Percentiles rank a stretch among this genome's conserved stretches.
Evolutionary conservation across 2,329 filamentous ascomycete genomes (phyloP).

Genomic region (Microascus cirrosus): DNA sequence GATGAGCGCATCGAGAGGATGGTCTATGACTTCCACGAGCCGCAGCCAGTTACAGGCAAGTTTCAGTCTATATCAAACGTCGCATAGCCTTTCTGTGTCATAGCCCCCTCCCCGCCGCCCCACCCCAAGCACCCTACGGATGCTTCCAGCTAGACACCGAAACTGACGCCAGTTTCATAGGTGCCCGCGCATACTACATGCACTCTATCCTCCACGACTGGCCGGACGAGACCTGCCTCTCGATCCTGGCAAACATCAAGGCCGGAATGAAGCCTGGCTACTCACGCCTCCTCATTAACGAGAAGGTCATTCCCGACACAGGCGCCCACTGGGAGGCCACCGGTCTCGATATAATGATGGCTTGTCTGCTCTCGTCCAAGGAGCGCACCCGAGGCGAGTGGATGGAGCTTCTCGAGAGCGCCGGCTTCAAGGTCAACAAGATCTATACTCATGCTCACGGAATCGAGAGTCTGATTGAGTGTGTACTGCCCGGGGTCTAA

Average conservation of each 20-base stretch:
- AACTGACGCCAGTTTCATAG: too few species aligned
- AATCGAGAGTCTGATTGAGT: too few species aligned
- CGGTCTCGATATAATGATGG: constrained; percentile 18
- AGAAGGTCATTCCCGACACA: constrained; percentile 18
- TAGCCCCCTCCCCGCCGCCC: too few species aligned
- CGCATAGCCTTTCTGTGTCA: too few species aligned
- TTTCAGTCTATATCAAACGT: too few species aligned
- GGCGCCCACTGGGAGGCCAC: constrained; percentile 17
- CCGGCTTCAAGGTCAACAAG: too few species aligned
- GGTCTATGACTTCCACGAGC: constrained; percentile 16
- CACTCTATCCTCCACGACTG: constrained; percentile 22
- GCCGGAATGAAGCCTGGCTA: constrained; percentile 18
- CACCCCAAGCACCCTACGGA: too few species aligned
- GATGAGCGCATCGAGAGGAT: constrained; percentile 20
- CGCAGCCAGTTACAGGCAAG: constrained; percentile 17
- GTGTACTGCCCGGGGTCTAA: too few species aligned
- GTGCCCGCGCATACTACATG: constrained; percentile 22
- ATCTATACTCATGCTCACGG: too few species aligned
- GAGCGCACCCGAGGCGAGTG: constrained; percentile 12
- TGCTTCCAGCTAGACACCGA: too few species aligned
- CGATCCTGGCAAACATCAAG: constrained; percentile 15
- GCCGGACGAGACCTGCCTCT: constrained; percentile 13
- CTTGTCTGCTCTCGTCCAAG: constrained; percentile 10
- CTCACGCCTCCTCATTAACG: constrained; percentile 19
- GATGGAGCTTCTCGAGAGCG: constrained; percentile 8